Evolutionary conservation across 164 flowering plant species (phyloP).

Genomic region (Vitis labrusca): DNA sequence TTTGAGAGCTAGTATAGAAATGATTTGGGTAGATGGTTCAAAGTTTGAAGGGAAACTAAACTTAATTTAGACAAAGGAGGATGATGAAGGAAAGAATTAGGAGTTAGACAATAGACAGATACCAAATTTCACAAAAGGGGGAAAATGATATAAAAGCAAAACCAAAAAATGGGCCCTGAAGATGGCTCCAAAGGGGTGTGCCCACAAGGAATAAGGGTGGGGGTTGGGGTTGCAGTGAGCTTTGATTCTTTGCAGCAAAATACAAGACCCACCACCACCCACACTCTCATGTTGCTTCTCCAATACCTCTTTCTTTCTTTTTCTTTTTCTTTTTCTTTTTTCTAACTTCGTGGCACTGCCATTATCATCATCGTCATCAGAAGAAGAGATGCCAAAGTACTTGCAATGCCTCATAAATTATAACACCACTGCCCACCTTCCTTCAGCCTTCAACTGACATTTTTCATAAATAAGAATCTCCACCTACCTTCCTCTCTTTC

Average conservation of each 20-base stretch:
- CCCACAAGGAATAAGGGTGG: constrained; percentile 15
- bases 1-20: no score
- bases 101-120: background rate
- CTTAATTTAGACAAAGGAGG: no score
- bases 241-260: constrained; percentile 17
- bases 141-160: background rate
- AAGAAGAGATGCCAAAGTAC: constrained; percentile 16
- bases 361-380: constrained; percentile 12
- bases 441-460: constrained; percentile 13
- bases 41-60: no score
- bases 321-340: background rate
- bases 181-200: constrained; percentile 13
- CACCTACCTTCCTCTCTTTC: constrained; percentile 14
- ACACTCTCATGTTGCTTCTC: background rate
- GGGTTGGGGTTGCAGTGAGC: constrained; percentile 11
- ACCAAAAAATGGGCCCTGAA: constrained; percentile 4
- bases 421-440: constrained; percentile 9
- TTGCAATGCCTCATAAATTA: constrained; percentile 10
- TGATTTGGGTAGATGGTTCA: no score
- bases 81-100: no score
- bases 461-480: constrained; percentile 17
- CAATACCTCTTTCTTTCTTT: background rate
- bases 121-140: background rate
- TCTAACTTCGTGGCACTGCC: constrained; percentile 20
- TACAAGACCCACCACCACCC: constrained; percentile 9